Base-by-base conservation (phyloP, 2,329 filamentous ascomycete species). In the Nothophoma quercina region DNA sequence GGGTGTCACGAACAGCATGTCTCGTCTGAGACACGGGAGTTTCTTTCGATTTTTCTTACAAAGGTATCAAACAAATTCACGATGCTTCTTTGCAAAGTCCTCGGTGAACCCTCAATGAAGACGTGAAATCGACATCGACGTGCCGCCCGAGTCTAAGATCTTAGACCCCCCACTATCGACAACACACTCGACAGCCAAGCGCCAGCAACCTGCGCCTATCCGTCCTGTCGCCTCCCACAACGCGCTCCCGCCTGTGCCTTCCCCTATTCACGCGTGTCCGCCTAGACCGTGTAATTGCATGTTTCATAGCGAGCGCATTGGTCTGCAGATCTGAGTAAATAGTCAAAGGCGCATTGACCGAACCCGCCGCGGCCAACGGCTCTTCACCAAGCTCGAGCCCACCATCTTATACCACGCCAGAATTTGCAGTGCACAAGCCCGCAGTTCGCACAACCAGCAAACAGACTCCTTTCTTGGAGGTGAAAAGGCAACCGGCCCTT, bases 311-410 rank as follows among this genome's bases (percentile, higher is more conserved):
- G 50, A 43, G 58, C 47, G 59, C 59, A 61, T 66, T 68, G 61
- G 54, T 49, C 52, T 45, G 57, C 56, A 62, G 40, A 50, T 53
- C 55, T 49, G 57, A 52, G 41, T 43, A 60, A 43, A 58, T 52
- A 56, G 58, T 57, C 55, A 51, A 55, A 61, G 64, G 61, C 69
- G 69, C 69, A 67, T 70, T 64, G 63, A 69, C 67, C 60, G 57
- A 53, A 47, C 33, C 43, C 38, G 47, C 50, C 38, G 38, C 50
- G 50, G 43, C 50, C n/a, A 47, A 34, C 50, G 38, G 44, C 38
- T 47, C 60, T 62, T 60, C 58, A 59, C 62, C 61, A 57, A 51
- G 47, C 58, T 51, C 49, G 55, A 55, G 47, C 57, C 56, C 54
- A 43, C 44, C 18, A 28, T 28, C 26, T 23, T 44, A 36, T 34